A percentile compares a stretch with the other conserved stretches of the same genome.
Evolutionary conservation across 106 monocot genomes (phyloP).

Genomic region (Dendrobium chrysotoxum): DNA sequence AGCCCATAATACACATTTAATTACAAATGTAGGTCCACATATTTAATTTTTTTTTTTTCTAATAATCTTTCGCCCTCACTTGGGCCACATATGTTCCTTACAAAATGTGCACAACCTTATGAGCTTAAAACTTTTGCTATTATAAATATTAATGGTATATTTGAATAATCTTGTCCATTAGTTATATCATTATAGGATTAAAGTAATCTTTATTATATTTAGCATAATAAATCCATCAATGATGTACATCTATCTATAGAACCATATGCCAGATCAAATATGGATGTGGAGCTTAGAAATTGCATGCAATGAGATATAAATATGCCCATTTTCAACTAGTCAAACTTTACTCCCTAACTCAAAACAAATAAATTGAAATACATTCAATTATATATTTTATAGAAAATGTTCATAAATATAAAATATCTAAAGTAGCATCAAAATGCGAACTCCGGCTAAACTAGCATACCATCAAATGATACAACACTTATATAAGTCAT

Average conservation of each 20-base stretch:
- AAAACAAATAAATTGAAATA: not conserved
- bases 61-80: not conserved
- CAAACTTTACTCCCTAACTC: not conserved
- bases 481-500: constrained; percentile 8
- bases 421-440: not conserved
- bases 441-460: constrained; percentile 1
- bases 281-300: not conserved
- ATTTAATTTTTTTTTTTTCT: too few relatives aligned
- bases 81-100: not conserved
- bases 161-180: not conserved
- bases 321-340: not conserved
- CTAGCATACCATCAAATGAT: not conserved
- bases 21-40: too few relatives aligned
- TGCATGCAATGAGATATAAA: not conserved
- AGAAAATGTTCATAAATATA: not conserved
- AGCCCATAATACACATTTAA: too few relatives aligned
- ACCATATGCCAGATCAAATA: not conserved
- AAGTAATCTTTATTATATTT: not conserved
- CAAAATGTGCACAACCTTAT: not conserved
- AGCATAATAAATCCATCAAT: not conserved
- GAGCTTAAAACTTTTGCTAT: not conserved
- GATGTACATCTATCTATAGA: not conserved
- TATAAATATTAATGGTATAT: not conserved
- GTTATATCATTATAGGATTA: not conserved
- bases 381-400: not conserved